Evolutionary conservation across 306 rosid species (phyloP).

Genomic region (Prunus campanulata): DNA sequence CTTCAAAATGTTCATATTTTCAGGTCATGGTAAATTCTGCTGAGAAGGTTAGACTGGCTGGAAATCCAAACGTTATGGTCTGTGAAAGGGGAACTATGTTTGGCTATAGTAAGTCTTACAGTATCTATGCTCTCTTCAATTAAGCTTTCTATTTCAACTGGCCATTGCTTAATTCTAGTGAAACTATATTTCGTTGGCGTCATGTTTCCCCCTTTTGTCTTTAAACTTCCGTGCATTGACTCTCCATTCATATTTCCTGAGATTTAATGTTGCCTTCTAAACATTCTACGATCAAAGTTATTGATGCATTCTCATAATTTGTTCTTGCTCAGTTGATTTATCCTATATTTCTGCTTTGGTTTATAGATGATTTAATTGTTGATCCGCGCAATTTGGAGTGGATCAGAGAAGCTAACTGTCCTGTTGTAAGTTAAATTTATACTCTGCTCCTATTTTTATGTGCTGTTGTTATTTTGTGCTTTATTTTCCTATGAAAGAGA

Average conservation of each 20-base stretch:
- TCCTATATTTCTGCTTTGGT: slow-evolving; percentile 15
- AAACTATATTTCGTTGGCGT: neutral
- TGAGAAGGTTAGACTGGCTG: slow-evolving; percentile 89
- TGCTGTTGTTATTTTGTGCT: neutral
- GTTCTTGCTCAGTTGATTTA: slow-evolving; percentile 8
- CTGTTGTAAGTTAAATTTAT: slow-evolving; percentile 61
- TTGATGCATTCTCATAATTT: neutral
- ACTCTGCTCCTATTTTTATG: neutral
- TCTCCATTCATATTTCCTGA: neutral
- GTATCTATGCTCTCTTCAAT: slow-evolving; percentile 15
- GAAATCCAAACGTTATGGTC: slow-evolving; percentile 96
- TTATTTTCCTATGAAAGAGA: neutral
- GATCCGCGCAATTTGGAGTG: slow-evolving; percentile 93
- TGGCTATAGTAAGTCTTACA: slow-evolving; percentile 85
- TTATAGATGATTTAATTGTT: slow-evolving; percentile 86
- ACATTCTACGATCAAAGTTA: neutral
- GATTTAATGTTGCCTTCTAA: neutral
- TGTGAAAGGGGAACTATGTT: slow-evolving; percentile 99
- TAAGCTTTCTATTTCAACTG: neutral
- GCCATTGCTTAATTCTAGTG: neutral
- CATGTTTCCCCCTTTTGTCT: neutral
- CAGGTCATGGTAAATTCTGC: slow-evolving; percentile 93
- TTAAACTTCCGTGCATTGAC: neutral
- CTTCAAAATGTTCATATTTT: slow-evolving; percentile 16
- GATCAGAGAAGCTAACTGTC: slow-evolving; percentile 92